A percentile compares a stretch with the other conserved stretches of the same genome.
These are phyloP conservation scores for Cruciata laevipes DNA, from an alignment of 257 asterid species.

Conservation along the genomic window DNA sequence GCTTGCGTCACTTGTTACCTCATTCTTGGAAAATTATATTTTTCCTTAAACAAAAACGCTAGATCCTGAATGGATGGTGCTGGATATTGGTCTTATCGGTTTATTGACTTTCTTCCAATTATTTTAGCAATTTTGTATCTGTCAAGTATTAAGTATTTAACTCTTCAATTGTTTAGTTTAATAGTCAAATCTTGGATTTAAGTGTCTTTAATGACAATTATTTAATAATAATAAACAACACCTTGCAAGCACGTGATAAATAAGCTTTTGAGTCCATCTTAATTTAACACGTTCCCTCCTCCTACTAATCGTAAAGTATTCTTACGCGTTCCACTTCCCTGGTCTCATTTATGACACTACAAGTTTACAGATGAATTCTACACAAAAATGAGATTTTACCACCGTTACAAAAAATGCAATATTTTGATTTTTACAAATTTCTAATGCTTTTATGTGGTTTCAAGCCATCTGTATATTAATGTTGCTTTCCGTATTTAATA, in stretches of 20 bases:
- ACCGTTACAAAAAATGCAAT: too few relatives aligned
- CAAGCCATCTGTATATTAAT: too few relatives aligned
- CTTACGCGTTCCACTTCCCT: neutral
- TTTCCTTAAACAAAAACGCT: neutral
- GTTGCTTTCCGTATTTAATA: too few relatives aligned
- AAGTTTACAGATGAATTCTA: too few relatives aligned
- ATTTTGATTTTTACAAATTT: too few relatives aligned
- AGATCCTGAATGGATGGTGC: neutral
- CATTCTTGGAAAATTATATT: neutral
- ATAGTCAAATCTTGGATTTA: neutral
- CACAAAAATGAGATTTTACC: too few relatives aligned
- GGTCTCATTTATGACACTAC: too few relatives aligned
- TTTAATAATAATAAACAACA: neutral
- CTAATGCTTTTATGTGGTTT: too few relatives aligned
- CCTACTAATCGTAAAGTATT: too few relatives aligned
- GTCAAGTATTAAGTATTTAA: too few relatives aligned
- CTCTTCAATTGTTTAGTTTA: neutral
- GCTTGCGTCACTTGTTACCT: slow-evolving; percentile 3
- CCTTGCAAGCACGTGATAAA: neutral
- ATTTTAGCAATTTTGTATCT: neutral
- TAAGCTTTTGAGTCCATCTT: neutral
- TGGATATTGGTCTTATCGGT: neutral
- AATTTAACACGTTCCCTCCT: neutral
- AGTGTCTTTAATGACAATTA: neutral
- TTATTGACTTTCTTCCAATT: neutral